Conservation (phyloP, 768 basidiomycete species). For the Xerocomellus dryophilus region DNA sequence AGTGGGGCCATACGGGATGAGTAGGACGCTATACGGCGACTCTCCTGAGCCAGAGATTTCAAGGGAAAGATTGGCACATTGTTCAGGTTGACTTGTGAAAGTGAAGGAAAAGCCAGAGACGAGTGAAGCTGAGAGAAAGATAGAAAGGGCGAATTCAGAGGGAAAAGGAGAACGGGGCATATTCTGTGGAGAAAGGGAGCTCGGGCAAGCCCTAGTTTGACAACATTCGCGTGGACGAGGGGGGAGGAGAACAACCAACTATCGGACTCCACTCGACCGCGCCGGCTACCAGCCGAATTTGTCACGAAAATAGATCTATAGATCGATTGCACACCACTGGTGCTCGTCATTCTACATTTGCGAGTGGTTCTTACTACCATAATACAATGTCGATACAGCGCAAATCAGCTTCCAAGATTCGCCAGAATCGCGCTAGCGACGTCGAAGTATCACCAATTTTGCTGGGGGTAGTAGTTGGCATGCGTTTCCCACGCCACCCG, state of each 20-base stretch:
- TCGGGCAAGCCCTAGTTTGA: not conserved
- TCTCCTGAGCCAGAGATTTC: slow-evolving; percentile 56
- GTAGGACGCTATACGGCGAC: slow-evolving; percentile 65
- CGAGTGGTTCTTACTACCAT: not conserved
- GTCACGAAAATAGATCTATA: slow-evolving; percentile 5
- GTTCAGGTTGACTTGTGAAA: slow-evolving; percentile 48
- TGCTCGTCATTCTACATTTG: not conserved
- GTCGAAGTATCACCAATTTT: not conserved
- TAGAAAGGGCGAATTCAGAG: slow-evolving; percentile 2
- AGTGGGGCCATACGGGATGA: slow-evolving; percentile 65
- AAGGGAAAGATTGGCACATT: slow-evolving; percentile 65
- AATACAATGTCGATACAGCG: slow-evolving; percentile 2
- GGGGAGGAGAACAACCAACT: not conserved
- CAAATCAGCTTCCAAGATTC: slow-evolving; percentile 12
- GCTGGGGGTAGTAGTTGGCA: too few species aligned
- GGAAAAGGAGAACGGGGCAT: slow-evolving; percentile 9
- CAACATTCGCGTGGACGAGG: slow-evolving; percentile 7
- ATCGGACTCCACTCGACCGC: not conserved
- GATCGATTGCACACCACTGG: not conserved
- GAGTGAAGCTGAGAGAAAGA: slow-evolving; percentile 28
- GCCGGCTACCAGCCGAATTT: not conserved
- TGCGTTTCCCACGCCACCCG: not conserved
- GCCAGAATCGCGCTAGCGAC: not conserved
- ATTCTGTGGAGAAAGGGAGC: not conserved
- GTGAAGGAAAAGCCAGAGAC: slow-evolving; percentile 42